A percentile compares a stretch with the other conserved stretches of the same genome.
These are phyloP conservation scores for Litsea cubeba DNA, from an alignment of 164 flowering plant species.

Conservation along the genomic window DNA sequence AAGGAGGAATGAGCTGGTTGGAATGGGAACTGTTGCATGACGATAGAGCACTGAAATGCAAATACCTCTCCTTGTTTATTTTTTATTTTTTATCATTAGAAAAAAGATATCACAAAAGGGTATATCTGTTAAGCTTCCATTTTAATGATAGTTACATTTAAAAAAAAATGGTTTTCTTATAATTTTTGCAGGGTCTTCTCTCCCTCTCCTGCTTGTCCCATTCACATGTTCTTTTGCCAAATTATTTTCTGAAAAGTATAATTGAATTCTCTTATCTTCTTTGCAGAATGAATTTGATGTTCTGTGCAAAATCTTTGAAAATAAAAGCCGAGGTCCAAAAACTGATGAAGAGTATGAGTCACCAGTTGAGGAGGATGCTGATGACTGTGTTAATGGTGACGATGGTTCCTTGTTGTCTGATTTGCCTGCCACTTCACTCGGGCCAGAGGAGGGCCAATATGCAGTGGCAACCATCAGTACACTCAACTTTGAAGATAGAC, in stretches of 20 bases:
- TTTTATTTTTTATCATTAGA: no score
- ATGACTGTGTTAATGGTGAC: constrained; percentile 7
- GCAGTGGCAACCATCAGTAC: no score
- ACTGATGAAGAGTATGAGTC: constrained; percentile 53
- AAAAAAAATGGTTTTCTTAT: no score
- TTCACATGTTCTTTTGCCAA: no score
- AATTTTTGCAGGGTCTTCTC: neutral
- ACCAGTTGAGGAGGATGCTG: constrained; percentile 48
- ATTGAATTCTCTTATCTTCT: neutral
- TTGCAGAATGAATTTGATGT: constrained; percentile 11
- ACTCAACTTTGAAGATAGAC: neutral
- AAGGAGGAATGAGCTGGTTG: no score
- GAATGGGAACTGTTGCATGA: no score
- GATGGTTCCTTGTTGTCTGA: neutral
- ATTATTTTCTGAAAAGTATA: neutral
- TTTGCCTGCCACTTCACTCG: constrained; percentile 9
- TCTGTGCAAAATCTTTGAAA: constrained; percentile 29
- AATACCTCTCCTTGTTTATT: no score
- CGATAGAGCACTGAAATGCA: no score
- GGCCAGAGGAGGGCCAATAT: neutral
- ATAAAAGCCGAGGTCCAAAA: constrained; percentile 42
- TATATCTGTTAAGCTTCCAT: no score
- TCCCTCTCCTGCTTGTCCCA: neutral
- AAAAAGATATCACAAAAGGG: no score
- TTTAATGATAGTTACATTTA: no score